A percentile compares a stretch with the other conserved stretches of the same genome.
Evolutionary conservation across 2,329 filamentous ascomycete genomes (phyloP).

Genomic region (Exophiala mesophila): DNA sequence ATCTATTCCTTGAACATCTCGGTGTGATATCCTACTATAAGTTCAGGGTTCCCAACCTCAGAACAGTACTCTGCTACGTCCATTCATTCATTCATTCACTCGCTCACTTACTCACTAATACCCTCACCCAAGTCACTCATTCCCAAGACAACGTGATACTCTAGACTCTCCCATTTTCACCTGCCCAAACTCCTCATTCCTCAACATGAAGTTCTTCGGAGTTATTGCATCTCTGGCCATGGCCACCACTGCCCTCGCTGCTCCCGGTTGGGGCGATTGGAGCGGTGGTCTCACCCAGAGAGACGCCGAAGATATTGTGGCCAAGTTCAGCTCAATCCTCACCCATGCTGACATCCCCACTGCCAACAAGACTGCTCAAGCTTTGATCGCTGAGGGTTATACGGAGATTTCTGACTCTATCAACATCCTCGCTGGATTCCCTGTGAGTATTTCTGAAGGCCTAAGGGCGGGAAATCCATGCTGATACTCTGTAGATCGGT

Average conservation of each 20-base stretch:
- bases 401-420: constrained; percentile 23
- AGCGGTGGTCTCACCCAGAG: constrained; percentile 11
- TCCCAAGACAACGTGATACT: not conserved
- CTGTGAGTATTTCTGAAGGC: constrained; percentile 8
- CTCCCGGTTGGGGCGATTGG: constrained; percentile 13
- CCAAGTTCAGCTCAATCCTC: constrained; percentile 21
- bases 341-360: constrained; percentile 12
- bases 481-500: constrained; percentile 7
- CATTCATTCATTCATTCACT: constrained; percentile 2
- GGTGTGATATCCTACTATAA: too few relatives aligned
- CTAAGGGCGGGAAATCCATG: not conserved
- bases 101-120: too few relatives aligned
- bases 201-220: constrained; percentile 16
- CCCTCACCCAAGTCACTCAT: constrained; percentile 4
- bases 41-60: too few relatives aligned
- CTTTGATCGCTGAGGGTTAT: constrained; percentile 16
- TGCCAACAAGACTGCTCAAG: constrained; percentile 18
- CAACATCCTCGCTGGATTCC: constrained; percentile 20
- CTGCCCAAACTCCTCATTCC: not conserved
- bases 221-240: constrained; percentile 10
- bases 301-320: constrained; percentile 16
- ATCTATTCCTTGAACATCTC: too few relatives aligned
- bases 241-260: constrained; percentile 6
- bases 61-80: too few relatives aligned
- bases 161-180: not conserved